phyloP scores from a whole-genome alignment of 179 eudicot species.

The Nepenthes alata region DNA sequence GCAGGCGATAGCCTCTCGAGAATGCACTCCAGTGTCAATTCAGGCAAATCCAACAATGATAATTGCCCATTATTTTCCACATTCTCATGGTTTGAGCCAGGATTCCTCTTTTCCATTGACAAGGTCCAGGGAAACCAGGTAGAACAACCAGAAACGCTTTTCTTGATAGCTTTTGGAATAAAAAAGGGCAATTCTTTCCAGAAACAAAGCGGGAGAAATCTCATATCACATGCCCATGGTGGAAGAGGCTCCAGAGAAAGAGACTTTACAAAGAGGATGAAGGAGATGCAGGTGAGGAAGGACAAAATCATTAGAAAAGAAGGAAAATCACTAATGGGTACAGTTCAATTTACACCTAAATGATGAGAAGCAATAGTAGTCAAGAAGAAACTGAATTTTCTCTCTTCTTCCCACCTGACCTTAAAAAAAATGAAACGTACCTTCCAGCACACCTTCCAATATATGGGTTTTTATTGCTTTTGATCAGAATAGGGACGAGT shows the following conservation, averaged over 20 bases:
- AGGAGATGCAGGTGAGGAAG: constrained; percentile 56
- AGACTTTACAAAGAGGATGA: constrained; percentile 55
- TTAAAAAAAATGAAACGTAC: constrained; percentile 7
- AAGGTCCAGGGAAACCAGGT: constrained; percentile 13
- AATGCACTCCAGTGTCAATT: constrained; percentile 70
- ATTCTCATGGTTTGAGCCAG: constrained; percentile 24
- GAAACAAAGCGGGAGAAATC: constrained; percentile 43
- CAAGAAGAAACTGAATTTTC: constrained; percentile 7
- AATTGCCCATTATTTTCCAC: constrained; percentile 18
- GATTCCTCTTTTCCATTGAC: constrained; percentile 27
- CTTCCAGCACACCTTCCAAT: constrained; percentile 13
- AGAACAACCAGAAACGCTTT: constrained; percentile 14
- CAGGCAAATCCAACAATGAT: constrained; percentile 77
- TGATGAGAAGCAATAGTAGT: constrained; percentile 8
- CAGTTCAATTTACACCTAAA: constrained; percentile 13
- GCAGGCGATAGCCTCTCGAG: constrained; percentile 73
- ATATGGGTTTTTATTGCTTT: constrained; percentile 26
- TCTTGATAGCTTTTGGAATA: constrained; percentile 18
- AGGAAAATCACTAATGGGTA: constrained; percentile 2
- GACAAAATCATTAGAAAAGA: constrained; percentile 58
- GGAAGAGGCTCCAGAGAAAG: constrained; percentile 63
- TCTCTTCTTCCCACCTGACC: constrained; percentile 8
- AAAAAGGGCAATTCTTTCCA: constrained; percentile 46
- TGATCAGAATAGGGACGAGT: constrained; percentile 18
- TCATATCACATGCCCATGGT: constrained; percentile 65